Evolutionary conservation across 2,329 filamentous ascomycete species (phyloP).

Genomic region (Penicillium olsonii): DNA sequence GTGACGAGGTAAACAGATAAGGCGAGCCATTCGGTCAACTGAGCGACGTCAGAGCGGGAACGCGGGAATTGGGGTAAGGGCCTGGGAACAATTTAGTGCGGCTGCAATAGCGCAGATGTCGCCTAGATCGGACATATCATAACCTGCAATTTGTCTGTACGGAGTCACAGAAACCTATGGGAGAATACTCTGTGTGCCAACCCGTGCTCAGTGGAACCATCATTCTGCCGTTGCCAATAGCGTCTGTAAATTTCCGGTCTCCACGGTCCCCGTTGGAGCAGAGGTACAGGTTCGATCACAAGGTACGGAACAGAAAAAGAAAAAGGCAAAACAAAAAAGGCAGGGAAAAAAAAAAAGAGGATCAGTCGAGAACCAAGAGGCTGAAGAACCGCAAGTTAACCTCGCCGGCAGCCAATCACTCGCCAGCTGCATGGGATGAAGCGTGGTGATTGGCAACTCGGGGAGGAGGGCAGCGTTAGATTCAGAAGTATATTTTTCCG

Average conservation of each 20-base stretch:
- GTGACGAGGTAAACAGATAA: too few relatives aligned
- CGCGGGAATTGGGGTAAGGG: conserved; percentile 5
- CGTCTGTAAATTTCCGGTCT: conserved; percentile 4
- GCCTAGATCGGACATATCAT: conserved; percentile 26
- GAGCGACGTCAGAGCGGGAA: conserved; percentile 32
- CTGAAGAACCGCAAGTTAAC: conserved; percentile 3
- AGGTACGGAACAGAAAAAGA: not conserved
- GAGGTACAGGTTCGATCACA: conserved; percentile 3
- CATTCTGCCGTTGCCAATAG: conserved; percentile 1
- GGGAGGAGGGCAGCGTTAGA: not conserved
- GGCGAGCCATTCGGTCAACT: conserved; percentile 15
- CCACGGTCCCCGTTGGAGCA: conserved; percentile 10
- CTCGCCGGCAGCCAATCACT: conserved; percentile 1
- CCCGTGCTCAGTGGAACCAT: conserved; percentile 6
- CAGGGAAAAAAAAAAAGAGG: not conserved
- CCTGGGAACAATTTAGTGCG: conserved; percentile 21
- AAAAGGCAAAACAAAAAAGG: not conserved
- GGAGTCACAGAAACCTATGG: not conserved
- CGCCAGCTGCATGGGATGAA: not conserved
- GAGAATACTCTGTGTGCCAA: not conserved
- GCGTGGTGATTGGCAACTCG: not conserved
- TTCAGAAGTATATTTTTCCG: not conserved
- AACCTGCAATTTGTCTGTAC: conserved; percentile 3
- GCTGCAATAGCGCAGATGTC: conserved; percentile 28
- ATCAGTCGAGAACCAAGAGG: conserved; percentile 4